These are phyloP conservation scores for Kandelia obovata DNA, from an alignment of 345 rosid species.

Conservation along the genomic window DNA sequence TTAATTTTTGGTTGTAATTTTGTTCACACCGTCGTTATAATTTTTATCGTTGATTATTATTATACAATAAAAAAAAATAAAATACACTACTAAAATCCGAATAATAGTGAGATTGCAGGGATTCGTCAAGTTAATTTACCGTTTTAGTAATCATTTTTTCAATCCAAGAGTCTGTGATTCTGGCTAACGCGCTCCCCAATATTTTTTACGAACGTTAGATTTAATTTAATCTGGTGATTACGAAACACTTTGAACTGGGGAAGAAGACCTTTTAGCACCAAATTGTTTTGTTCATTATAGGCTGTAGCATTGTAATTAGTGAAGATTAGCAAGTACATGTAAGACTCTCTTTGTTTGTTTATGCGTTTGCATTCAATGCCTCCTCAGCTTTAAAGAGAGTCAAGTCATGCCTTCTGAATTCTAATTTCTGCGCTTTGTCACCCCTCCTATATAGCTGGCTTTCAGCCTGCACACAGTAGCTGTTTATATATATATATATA, in stretches of 20 bases:
- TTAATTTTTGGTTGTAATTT: conserved; percentile 6
- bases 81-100: too few relatives aligned
- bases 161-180: not conserved
- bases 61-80: too few relatives aligned
- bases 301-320: conserved; percentile 64
- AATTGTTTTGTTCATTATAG: conserved; percentile 17
- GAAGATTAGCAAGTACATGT: conserved; percentile 36
- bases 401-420: conserved; percentile 13
- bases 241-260: not conserved
- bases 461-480: too few relatives aligned
- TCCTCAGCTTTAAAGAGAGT: not conserved
- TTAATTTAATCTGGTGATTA: not conserved
- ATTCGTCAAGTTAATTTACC: too few relatives aligned
- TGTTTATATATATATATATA: too few relatives aligned
- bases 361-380: conserved; percentile 8
- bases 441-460: not conserved
- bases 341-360: conserved; percentile 35
- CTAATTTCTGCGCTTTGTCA: not conserved
- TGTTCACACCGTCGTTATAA: not conserved
- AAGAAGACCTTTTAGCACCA: conserved; percentile 12
- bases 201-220: not conserved
- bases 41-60: not conserved
- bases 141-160: too few relatives aligned
- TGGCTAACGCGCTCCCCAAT: conserved; percentile 1
- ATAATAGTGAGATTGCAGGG: too few relatives aligned